Percentiles rank a stretch among this genome's conserved stretches.
phyloP scores from a whole-genome alignment of 495 filamentous ascomycete species.

The Amniculicola lignicola region DNA sequence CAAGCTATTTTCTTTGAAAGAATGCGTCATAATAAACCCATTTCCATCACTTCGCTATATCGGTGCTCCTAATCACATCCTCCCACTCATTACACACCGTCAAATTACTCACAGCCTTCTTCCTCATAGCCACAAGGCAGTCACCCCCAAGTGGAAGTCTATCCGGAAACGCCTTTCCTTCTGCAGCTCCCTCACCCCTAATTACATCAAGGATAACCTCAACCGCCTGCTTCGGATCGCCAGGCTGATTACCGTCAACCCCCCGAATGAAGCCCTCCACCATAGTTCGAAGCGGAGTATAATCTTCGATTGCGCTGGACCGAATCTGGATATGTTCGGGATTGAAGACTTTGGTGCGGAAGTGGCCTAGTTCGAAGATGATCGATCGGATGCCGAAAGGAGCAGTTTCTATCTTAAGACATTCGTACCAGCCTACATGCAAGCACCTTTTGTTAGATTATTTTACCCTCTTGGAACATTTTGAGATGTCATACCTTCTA shows the following conservation, averaged over 20 bases:
- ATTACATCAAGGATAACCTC: slow-evolving; percentile 44
- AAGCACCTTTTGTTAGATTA: background rate
- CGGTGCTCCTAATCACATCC: slow-evolving; percentile 27
- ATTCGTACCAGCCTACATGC: too few species aligned
- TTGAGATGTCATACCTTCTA: slow-evolving; percentile 29
- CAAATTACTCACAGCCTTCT: slow-evolving; percentile 40
- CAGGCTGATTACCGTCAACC: slow-evolving; percentile 35
- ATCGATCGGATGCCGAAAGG: slow-evolving; percentile 21
- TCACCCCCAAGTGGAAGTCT: slow-evolving; percentile 44
- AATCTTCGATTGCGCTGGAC: background rate
- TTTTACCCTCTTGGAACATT: background rate
- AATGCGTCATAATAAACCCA: too few species aligned
- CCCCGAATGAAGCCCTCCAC: background rate
- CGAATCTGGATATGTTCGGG: background rate
- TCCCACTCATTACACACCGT: slow-evolving; percentile 40
- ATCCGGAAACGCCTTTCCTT: slow-evolving; percentile 35
- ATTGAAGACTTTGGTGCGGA: slow-evolving; percentile 27
- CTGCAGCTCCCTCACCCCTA: slow-evolving; percentile 37
- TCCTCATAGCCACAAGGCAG: slow-evolving; percentile 37
- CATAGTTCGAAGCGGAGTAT: background rate
- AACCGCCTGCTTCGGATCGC: slow-evolving; percentile 42
- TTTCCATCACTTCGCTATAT: too few species aligned
- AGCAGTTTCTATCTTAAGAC: slow-evolving; percentile 1
- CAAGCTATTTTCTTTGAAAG: too few species aligned
- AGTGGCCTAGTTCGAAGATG: slow-evolving; percentile 29